Conservation (phyloP, 1,139 yeast genomes). For the Yamadazyma atmosphaerica region DNA sequence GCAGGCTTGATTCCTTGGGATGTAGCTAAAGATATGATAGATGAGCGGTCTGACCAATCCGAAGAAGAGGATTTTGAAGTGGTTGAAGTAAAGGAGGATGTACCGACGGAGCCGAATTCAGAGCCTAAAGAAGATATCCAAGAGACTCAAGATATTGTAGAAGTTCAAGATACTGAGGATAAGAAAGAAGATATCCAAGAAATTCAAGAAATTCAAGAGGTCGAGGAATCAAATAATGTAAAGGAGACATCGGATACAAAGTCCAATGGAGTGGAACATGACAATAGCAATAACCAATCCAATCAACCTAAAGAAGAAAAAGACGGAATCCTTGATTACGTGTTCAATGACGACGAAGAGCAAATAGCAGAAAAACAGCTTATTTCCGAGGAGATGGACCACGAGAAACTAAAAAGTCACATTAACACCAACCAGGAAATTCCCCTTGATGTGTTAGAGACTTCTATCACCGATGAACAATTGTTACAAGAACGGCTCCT, state of each 20-base stretch:
- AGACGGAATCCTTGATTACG: conserved; percentile 46
- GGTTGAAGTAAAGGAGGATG: conserved; percentile 5
- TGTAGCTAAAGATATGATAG: conserved; percentile 35
- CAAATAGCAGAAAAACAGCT: conserved; percentile 61
- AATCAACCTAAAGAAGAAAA: background rate
- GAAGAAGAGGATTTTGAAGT: conserved; percentile 6
- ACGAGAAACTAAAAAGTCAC: conserved; percentile 57
- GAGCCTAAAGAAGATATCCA: conserved; percentile 2
- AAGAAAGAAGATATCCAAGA: background rate
- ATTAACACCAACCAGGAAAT: conserved; percentile 33
- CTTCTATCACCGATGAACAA: conserved; percentile 52
- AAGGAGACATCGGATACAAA: no score
- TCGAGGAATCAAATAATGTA: background rate
- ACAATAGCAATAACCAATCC: background rate
- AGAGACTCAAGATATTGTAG: no score
- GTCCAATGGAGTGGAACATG: no score
- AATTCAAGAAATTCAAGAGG: background rate
- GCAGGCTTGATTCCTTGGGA: conserved; percentile 52
- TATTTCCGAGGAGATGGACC: conserved; percentile 69
- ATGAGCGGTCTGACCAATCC: conserved; percentile 5
- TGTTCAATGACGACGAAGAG: conserved; percentile 78
- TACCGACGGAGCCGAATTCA: background rate
- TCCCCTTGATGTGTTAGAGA: conserved; percentile 12
- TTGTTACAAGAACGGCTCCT: conserved; percentile 58
- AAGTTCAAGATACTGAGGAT: no score